Base-by-base conservation (phyloP, 192 early-diverging fungal species). In the Chytriomyces confervae region DNA sequence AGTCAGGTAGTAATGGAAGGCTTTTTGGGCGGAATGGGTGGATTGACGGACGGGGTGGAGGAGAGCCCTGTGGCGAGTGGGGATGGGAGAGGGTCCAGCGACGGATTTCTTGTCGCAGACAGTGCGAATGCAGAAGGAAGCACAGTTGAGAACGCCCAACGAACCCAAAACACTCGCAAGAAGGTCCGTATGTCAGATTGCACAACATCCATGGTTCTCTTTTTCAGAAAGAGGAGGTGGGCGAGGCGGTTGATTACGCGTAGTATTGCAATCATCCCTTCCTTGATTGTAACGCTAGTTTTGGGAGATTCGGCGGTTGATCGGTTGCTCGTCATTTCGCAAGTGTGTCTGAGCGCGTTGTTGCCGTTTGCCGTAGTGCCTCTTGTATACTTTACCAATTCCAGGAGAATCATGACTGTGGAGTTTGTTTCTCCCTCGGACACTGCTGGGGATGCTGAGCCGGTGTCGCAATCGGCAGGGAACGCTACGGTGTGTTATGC, bases 1-100 rank as follows among this genome's bases (percentile, higher is more conserved):
- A 91, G 91, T 27, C 91, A 92, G 76, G 87, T 92, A 49, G 86
- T 93, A 8, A 93, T 93, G 91, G 85, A 86, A 23, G 92, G 92
- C 0, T 93, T 93, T 76, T 74, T 92, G 66, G 74, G 74, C 7
- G 69, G 69, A 86, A 89, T 6, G 65, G 83, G 45, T 36, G 43
- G 23, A 18, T 57, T 27, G 60, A 20, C 29, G 69, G 66, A 46
- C 47, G 66, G 23, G 7, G 8, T 13, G 45, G 47, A 68, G 45
- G 50, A 51, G 7, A 67, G 44, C 43, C 13, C 10, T 9, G 62
- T 8, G 91, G 89, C 79, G 80, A 8, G 50, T 50, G 69, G 49
- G 7, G 50, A 50, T 11, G 13, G 16, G 13, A 29, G 20, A 18
- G 8, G 13, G 5, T 7, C 24, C 18, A 20, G 53, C 43, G 53